Evolutionary conservation across 306 rosid species (phyloP).

Genomic region (Glycine soja): DNA sequence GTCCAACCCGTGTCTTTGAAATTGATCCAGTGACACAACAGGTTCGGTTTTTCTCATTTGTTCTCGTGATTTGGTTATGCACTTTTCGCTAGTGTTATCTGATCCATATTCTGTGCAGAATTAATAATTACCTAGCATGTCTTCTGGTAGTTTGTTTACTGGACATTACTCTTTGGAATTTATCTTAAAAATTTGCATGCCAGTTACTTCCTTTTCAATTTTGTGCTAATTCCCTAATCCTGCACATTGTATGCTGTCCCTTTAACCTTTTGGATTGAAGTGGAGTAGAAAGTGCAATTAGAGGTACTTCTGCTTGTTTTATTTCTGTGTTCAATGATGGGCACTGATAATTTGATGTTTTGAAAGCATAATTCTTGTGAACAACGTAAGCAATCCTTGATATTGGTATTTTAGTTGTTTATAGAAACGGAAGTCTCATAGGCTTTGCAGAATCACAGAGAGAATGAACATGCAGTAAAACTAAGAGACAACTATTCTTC

Average conservation of each 20-base stretch:
- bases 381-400: constrained; percentile 16
- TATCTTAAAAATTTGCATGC: background rate
- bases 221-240: constrained; percentile 4
- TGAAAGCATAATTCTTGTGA: background rate
- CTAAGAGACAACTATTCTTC: background rate
- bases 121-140: constrained; percentile 1
- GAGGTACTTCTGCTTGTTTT: constrained; percentile 1
- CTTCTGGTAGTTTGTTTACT: constrained; percentile 9
- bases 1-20: constrained; percentile 89
- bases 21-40: constrained; percentile 75
- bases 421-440: background rate
- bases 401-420: background rate
- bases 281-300: constrained; percentile 28
- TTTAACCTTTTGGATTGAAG: constrained; percentile 17
- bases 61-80: background rate
- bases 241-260: background rate
- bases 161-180: constrained; percentile 4
- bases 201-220: background rate
- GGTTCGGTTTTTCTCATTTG: constrained; percentile 57
- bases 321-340: constrained; percentile 24
- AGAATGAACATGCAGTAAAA: background rate
- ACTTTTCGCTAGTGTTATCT: background rate
- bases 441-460: constrained; percentile 15
- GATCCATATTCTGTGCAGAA: background rate
- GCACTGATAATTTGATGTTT: constrained; percentile 25